These are phyloP conservation scores for Vitrella brassicaformis DNA, from an alignment of 73 alveolate genomes.

Conservation along the genomic window DNA sequence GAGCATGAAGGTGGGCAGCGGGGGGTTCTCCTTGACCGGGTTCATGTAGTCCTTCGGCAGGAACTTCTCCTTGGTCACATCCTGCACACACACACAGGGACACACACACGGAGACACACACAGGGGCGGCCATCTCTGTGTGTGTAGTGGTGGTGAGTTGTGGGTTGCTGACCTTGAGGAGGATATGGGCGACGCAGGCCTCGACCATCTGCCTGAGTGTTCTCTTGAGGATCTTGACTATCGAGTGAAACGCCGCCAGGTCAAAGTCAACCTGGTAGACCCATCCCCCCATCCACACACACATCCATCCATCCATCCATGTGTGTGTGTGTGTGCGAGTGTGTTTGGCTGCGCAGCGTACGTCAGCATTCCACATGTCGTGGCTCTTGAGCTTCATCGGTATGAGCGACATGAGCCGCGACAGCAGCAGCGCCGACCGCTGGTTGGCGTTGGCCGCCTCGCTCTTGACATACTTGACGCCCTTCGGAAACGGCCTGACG, in stretches of 20 bases:
- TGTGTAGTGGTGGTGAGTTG: too few relatives aligned
- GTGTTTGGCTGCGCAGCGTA: too few relatives aligned
- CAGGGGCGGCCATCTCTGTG: too few relatives aligned
- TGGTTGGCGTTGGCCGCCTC: neutral
- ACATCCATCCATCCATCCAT: neutral
- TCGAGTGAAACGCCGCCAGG: neutral
- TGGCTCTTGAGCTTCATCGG: neutral
- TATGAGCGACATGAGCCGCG: neutral
- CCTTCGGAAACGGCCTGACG: neutral
- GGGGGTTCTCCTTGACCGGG: too few relatives aligned
- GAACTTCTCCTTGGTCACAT: too few relatives aligned
- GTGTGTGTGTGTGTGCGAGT: neutral
- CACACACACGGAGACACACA: too few relatives aligned
- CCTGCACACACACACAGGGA: too few relatives aligned
- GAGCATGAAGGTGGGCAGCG: too few relatives aligned
- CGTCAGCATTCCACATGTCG: neutral
- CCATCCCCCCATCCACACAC: too few relatives aligned
- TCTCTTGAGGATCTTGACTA: neutral
- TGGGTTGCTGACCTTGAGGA: too few relatives aligned
- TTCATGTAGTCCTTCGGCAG: too few relatives aligned
- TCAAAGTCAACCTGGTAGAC: neutral
- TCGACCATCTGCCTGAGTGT: neutral
- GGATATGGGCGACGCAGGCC: neutral
- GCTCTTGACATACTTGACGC: neutral
- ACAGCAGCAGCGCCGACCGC: neutral